Evolutionary conservation across 1,139 yeast species (phyloP), one percentile per base, ranked within the genome.

Genomic region (Saccharomyces hybrid): DNA sequence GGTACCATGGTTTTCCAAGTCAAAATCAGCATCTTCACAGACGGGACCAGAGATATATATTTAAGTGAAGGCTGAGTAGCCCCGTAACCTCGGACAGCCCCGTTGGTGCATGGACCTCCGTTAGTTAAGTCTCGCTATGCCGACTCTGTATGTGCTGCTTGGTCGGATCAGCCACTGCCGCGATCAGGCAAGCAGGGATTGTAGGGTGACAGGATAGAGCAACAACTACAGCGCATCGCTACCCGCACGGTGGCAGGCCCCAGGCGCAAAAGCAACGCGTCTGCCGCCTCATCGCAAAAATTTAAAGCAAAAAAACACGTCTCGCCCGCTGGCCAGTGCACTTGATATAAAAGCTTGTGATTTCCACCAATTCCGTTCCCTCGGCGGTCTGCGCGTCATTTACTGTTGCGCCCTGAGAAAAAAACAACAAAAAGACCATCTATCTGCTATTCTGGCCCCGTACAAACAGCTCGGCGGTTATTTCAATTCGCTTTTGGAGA

Each of bases 401-500:
- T 38, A 14, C 32, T 28, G 21, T 24, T 27, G 32, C 48, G 48
- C 32, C 14, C 21, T 21, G 32, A 12, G 21, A 47, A 47, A 16
- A 38, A 28, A 28, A 12, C 42, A n/a, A n/a, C 16, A 34, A n/a
- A n/a, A 38, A 38, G 12, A 12, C 48, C 19, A 47, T 14, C 7
- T 21, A 9, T 47, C 48, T 26, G 16, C 32, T 28, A 47, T 47
- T 27, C 19, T 14, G 16, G 32, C 31, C 21, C 48, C 11, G 47
- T 21, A 26, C 28, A 46, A 28, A 38, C 41, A 55, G 49, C 49
- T 55, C 49, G 54, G 55, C 55, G 55, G 56, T 49, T 53, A 55
- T 47, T 19, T 51, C n/a, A 11, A 64, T 80, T 80, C 84, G 16
- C 28, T 27, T 28, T 28, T 29, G 16, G 80, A 77, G 27, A 79